Evolutionary conservation across 1,284 basidiomycete species (phyloP).

Genomic region (Fistulinella cinereoalba): DNA sequence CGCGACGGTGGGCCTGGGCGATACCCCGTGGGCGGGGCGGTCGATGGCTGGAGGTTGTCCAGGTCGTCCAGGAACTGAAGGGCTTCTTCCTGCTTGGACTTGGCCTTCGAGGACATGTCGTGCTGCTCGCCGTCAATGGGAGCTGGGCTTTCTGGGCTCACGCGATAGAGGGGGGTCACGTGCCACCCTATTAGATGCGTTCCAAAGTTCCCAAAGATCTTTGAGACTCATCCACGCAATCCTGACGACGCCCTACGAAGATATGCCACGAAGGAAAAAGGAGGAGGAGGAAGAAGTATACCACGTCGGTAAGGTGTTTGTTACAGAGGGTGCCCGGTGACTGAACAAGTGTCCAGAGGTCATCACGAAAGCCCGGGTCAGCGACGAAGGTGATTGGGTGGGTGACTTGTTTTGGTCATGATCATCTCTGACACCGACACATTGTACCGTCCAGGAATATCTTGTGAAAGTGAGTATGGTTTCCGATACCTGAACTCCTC

Average conservation of each 20-base stretch:
- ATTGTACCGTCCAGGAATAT: constrained; percentile 46
- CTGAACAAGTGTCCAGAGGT: constrained; percentile 42
- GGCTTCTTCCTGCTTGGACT: constrained; percentile 87
- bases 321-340: background rate
- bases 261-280: constrained; percentile 31
- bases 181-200: constrained; percentile 1
- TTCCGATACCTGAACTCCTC: background rate
- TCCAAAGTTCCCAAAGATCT: background rate
- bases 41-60: constrained; percentile 35
- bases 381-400: constrained; percentile 42
- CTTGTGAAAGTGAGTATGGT: constrained; percentile 48
- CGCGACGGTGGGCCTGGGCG: constrained; percentile 21
- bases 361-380: constrained; percentile 48
- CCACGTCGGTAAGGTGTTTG: constrained; percentile 45
- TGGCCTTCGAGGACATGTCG: constrained; percentile 55
- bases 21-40: constrained; percentile 20
- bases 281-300: constrained; percentile 44
- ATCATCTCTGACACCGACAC: background rate
- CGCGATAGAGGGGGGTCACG: constrained; percentile 22
- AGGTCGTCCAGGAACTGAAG: constrained; percentile 88
- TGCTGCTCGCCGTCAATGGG: background rate
- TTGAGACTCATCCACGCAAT: background rate
- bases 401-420: constrained; percentile 23
- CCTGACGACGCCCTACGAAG: background rate
- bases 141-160: too few species aligned